Percentiles rank a stretch among this genome's conserved stretches.
These are phyloP conservation scores for Trichophyton schoenleinii DNA, from an alignment of 2,329 filamentous ascomycete genomes.

Conservation along the genomic window DNA sequence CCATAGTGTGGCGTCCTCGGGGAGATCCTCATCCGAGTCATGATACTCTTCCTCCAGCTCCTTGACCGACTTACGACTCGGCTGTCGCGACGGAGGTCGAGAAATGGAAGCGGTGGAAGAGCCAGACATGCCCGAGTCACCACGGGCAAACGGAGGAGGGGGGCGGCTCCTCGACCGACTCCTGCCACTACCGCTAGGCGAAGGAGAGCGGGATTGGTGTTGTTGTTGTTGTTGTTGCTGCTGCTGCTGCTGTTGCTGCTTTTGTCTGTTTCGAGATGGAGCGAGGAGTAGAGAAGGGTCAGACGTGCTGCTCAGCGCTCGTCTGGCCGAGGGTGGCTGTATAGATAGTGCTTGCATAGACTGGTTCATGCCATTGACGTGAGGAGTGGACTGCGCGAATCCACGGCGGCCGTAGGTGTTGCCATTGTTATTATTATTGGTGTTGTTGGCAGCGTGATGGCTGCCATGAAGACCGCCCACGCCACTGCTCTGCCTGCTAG, in stretches of 20 bases:
- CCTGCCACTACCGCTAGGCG: constrained; percentile 1
- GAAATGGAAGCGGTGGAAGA: constrained; percentile 17
- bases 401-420: constrained; percentile 1
- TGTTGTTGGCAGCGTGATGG: background rate
- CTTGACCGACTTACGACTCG: constrained; percentile 34
- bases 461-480: background rate
- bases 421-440: background rate
- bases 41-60: constrained; percentile 40
- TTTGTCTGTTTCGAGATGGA: constrained; percentile 4
- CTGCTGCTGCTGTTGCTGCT: too few relatives aligned
- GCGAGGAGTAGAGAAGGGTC: constrained; percentile 18
- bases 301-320: constrained; percentile 9
- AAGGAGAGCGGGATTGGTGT: constrained; percentile 9
- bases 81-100: constrained; percentile 32
- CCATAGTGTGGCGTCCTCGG: constrained; percentile 39
- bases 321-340: constrained; percentile 14
- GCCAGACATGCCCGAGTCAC: background rate
- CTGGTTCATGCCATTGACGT: constrained; percentile 14
- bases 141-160: constrained; percentile 10
- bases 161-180: constrained; percentile 19
- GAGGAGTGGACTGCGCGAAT: constrained; percentile 7
- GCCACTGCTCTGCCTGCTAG: background rate
- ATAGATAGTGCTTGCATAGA: constrained; percentile 18
- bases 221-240: too few relatives aligned
- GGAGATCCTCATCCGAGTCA: constrained; percentile 39